phyloP scores from a whole-genome alignment of 805 yeast species.

The Scheffersomyces amazonensis region DNA sequence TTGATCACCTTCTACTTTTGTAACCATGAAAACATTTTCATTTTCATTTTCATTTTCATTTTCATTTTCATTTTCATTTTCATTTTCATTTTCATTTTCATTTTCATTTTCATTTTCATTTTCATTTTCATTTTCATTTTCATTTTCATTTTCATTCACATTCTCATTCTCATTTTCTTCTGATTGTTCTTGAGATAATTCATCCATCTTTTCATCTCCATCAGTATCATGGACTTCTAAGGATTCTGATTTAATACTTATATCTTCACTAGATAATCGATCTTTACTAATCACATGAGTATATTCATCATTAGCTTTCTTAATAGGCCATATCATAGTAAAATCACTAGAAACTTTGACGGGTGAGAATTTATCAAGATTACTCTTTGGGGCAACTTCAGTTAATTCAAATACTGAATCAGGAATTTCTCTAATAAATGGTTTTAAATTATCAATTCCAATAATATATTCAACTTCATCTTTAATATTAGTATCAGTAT shows the following conservation, averaged over 20 bases:
- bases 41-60: background rate
- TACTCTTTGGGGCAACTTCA: slow-evolving; percentile 18
- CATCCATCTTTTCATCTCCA: background rate
- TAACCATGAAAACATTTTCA: slow-evolving; percentile 1
- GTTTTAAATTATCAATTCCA: slow-evolving; percentile 24
- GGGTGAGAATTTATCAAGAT: slow-evolving; percentile 20
- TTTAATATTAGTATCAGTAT: slow-evolving; percentile 16
- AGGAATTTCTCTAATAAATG: slow-evolving; percentile 12
- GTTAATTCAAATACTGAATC: slow-evolving; percentile 27
- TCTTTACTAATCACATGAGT: background rate
- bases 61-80: background rate
- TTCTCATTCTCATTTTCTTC: no score
- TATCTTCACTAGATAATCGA: background rate
- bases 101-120: slow-evolving; percentile 15
- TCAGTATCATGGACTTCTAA: background rate
- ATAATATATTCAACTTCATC: slow-evolving; percentile 32
- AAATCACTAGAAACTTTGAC: slow-evolving; percentile 28
- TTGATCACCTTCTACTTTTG: slow-evolving; percentile 1
- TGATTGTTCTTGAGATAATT: no score
- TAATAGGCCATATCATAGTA: slow-evolving; percentile 26
- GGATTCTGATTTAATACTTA: background rate
- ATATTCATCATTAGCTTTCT: slow-evolving; percentile 3
- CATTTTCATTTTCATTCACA: no score
- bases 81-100: slow-evolving; percentile 11
- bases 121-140: background rate